Evolutionary conservation across 2,329 filamentous ascomycete species (phyloP), one percentile per base, ranked within the genome.

Genomic region (Thielaviopsis punctulata): DNA sequence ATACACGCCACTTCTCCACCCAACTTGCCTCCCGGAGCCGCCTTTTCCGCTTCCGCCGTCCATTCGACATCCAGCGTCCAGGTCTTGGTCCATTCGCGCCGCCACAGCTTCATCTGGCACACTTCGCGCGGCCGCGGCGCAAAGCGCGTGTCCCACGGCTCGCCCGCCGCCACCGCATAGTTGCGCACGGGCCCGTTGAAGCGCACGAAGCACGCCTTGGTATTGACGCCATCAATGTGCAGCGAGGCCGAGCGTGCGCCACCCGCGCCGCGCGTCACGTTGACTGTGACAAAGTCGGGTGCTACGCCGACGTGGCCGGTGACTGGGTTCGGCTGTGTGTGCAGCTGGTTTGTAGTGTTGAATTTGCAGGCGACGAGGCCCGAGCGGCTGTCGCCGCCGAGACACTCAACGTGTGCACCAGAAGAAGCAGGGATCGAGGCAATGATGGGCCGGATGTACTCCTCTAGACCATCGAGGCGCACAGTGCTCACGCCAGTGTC

Each of bases 11-110:
- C 79, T 30, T 69, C 73, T 88, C 85, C 57, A 72, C 73, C 30
- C 87, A 62, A 27, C 27, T 39, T 36, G n/a, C 19, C 41, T 6
- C 23, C 23, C 15, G 30, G 25, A 22, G 53, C 54, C 2, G 48
- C 52, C 33, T 23, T 60, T 27, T 56, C 49, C 6, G 52, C 59
- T 52, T 60, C 60, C 15, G 62, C 57, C 52, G 72, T 68, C 82
- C 83, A 88, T 52, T 76, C 71, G 1, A 92, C 73, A 59, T 85
- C 78, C 2, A 94, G 81, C 15, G 74, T 73, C 86, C 89, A 95
- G 2, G 75, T 74, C 24, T 78, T 77, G 47, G 79, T 75, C 82
- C 86, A 95, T 33, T 81, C 77, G 30, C 92, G 75, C 58, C 85
- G 84, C 83, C 89, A 95, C 10, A 96, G 73, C 54, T 82, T 76